Evolutionary conservation across 192 early-diverging fungal species (phyloP), one percentile per base, ranked within the genome.

Genomic region (Coemansia guatemalensis): DNA sequence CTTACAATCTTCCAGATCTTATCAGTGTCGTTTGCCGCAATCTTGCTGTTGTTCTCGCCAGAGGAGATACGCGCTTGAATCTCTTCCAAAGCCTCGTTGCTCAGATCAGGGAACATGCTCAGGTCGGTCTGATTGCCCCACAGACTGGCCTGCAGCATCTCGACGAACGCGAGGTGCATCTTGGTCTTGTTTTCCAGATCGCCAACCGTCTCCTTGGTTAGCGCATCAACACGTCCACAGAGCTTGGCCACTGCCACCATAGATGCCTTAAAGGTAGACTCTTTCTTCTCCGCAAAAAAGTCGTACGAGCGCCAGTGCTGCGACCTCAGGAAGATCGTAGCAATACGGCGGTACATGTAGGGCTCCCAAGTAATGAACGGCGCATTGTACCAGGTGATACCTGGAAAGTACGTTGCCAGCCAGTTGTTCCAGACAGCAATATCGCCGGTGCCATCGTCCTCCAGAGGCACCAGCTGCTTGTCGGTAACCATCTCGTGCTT

Each of bases 81-180:
- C 56, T 85, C 85, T 53, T 89, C 83, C 14, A 94, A 81, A 20
- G 87, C 87, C 33, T 85, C 86, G 56, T 82, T 69, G 47, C 77
- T 84, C 35, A 90, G 85, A 57, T 91, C 86, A 1, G 86, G 84
- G 50, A 93, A 74, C 62, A 97, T 82, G 52, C 89, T 92, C 55
- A 95, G 72, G 57, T 95, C 95, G 0, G 88, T 88, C 29, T 90
- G 88, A 81, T 97, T 97, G 4, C 95, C 95, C 95, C 95, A 97
- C 48, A 97, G 74, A 24, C 85, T 89, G 27, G 92, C 83, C 69
- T 90, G 86, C 29, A 84, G 68, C 66, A 93, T 65, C 65, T 91
- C 92, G 65, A 84, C 75, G 62, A 90, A 91, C 7, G 83, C 71
- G 53, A 87, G 49, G 20, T 80, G 75, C 27, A 65, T 23, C 56